Conservation (phyloP, 75 land plant species). For the Pinus taeda region DNA sequence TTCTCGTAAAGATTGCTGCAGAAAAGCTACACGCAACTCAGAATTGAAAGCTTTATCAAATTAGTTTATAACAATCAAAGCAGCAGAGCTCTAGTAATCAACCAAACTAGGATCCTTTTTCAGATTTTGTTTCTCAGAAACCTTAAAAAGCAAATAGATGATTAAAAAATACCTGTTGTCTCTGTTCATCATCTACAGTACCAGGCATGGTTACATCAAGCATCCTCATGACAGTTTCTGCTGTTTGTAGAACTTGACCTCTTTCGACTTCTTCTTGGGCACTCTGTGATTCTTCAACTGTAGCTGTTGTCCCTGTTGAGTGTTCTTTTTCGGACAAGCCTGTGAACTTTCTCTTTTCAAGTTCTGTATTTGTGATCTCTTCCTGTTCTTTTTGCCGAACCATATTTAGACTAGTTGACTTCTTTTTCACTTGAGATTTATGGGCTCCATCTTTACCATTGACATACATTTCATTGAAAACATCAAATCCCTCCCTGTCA, state of each 20-base stretch:
- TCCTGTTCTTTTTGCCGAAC: not conserved
- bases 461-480: not conserved
- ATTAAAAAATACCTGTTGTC: slow-evolving; percentile 57
- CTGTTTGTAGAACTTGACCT: slow-evolving; percentile 64
- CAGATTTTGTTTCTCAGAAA: not conserved
- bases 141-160: not conserved
- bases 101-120: not conserved
- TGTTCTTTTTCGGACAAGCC: not conserved
- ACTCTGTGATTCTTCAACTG: slow-evolving; percentile 14
- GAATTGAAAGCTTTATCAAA: not conserved
- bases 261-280: slow-evolving; percentile 31
- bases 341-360: not conserved
- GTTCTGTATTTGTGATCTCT: not conserved
- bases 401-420: not conserved
- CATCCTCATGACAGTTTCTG: slow-evolving; percentile 80
- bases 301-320: slow-evolving; percentile 1
- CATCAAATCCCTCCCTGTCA: slow-evolving; percentile 5
- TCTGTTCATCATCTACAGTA: slow-evolving; percentile 64
- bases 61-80: not conserved
- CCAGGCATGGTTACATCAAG: slow-evolving; percentile 91
- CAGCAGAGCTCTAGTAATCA: not conserved
- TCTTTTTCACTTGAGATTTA: not conserved
- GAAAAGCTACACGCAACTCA: not conserved
- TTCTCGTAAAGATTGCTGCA: not conserved
- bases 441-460: not conserved